Percentiles rank a stretch among this genome's conserved stretches.
Conservation (phyloP, 768 basidiomycete genomes). For the Heimioporus sp. region DNA sequence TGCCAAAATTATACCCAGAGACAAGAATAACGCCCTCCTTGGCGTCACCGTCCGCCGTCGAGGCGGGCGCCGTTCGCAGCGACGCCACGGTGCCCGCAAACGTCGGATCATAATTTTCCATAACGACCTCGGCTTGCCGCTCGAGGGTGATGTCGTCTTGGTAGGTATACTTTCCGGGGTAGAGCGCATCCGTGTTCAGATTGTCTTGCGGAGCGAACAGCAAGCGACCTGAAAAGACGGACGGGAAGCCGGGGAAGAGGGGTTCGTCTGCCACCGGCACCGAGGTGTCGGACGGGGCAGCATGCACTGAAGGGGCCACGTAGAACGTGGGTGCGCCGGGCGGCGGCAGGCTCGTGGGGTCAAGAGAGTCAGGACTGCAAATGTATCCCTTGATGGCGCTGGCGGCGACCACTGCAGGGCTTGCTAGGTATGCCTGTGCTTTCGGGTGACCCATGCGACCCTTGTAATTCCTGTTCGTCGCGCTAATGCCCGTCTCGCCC, state of each 20-base stretch:
- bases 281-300: constrained; percentile 27
- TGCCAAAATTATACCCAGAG: constrained; percentile 97
- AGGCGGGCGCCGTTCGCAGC: constrained; percentile 31
- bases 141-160: constrained; percentile 98
- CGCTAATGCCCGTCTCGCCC: constrained; percentile 94
- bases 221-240: constrained; percentile 77
- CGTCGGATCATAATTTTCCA: constrained; percentile 97
- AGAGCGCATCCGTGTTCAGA: constrained; percentile 96
- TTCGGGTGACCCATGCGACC: constrained; percentile 97
- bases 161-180: constrained; percentile 99
- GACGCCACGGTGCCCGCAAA: constrained; percentile 73
- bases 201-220: constrained; percentile 96
- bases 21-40: constrained; percentile 77
- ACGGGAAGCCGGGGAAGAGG: constrained; percentile 80
- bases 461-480: constrained; percentile 99
- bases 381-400: constrained; percentile 93
- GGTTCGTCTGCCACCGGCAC: constrained; percentile 46
- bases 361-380: constrained; percentile 71
- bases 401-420: constrained; percentile 95
- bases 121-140: constrained; percentile 92
- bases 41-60: constrained; percentile 18
- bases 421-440: constrained; percentile 93
- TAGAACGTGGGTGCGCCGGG: constrained; percentile 57
- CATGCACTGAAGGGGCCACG: constrained; percentile 35
- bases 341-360: constrained; percentile 50